Evolutionary conservation across 192 early-diverging fungal species (phyloP), one percentile per base, ranked within the genome.

Genomic region (Mortierella alpina): DNA sequence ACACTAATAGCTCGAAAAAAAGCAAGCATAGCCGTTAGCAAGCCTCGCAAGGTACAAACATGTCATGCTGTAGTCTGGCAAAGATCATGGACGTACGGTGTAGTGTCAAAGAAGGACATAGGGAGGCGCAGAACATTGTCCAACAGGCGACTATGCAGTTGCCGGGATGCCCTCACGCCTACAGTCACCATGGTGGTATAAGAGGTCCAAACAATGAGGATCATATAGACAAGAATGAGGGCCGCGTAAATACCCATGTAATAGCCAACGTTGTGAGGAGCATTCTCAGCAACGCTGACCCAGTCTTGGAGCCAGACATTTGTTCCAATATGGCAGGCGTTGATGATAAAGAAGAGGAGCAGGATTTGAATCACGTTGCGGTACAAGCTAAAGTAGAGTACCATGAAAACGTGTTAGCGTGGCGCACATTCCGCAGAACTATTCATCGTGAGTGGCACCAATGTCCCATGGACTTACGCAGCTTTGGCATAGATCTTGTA

Each of bases 401-500:
- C 40, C 75, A 67, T 70, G 50, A 66, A 77, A 18, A 67, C 60
- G 40, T 67, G 70, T 2, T 68, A 62, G 17, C 70, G 63, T 55
- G 54, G 68, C 12, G 75, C 75, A 0, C 65, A 23, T 44, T 77
- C 75, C 1, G 70, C 75, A 2, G 70, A 44, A 49, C 70, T 61
- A 14, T 77, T 70, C 10, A 70, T n/a, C 9, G 61, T 13, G 22
- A 77, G 48, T 7, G 66, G 57, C 44, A 23, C 23, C n/a, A 59
- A 55, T 4, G 93, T 88, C 53, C 84, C 87, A 53, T 53, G 42
- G 45, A 59, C 65, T 11, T 62, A 70, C 0, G 75, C 75, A 0
- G 94, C 89, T 58, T 91, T 84, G 41, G 90, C 88, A 65, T 96
- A 98, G 0, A 91, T 86, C 45, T 70, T 71, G 76, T 96, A 98